A percentile compares a stretch with the other conserved stretches of the same genome.
These are phyloP conservation scores for Geotrichum candidum DNA, from an alignment of 1,139 yeast species.

Conservation along the genomic window DNA sequence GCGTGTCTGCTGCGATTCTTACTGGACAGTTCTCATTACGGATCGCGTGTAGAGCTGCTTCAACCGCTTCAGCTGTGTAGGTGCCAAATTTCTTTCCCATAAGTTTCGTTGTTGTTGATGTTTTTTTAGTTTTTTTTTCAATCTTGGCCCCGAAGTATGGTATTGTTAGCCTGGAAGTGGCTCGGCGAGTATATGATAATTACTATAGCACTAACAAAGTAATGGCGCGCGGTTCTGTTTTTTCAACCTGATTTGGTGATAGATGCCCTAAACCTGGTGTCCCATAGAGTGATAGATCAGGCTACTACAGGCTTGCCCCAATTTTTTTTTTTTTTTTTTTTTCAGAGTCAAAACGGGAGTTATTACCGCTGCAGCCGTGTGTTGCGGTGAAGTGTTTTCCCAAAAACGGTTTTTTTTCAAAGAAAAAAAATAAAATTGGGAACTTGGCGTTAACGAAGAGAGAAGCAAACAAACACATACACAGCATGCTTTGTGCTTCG, in stretches of 20 bases:
- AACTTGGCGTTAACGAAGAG: too few species aligned
- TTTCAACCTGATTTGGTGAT: neutral
- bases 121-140: neutral
- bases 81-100: neutral
- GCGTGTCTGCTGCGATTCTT: neutral
- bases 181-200: too few species aligned
- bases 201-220: too few species aligned
- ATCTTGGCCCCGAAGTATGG: neutral
- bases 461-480: too few species aligned
- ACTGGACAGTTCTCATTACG: neutral
- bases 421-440: too few species aligned
- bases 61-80: neutral
- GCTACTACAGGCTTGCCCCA: neutral
- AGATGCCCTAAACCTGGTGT: neutral
- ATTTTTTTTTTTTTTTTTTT: too few species aligned
- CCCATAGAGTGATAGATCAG: neutral
- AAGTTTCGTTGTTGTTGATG: neutral
- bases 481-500: too few species aligned
- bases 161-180: too few species aligned
- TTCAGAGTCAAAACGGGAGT: too few species aligned
- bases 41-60: neutral
- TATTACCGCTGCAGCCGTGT: neutral
- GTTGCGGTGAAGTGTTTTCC: neutral
- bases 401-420: neutral
- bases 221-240: neutral